Conservation (phyloP, 352 stramenopile genomes). For the Phytophthora quininea region DNA sequence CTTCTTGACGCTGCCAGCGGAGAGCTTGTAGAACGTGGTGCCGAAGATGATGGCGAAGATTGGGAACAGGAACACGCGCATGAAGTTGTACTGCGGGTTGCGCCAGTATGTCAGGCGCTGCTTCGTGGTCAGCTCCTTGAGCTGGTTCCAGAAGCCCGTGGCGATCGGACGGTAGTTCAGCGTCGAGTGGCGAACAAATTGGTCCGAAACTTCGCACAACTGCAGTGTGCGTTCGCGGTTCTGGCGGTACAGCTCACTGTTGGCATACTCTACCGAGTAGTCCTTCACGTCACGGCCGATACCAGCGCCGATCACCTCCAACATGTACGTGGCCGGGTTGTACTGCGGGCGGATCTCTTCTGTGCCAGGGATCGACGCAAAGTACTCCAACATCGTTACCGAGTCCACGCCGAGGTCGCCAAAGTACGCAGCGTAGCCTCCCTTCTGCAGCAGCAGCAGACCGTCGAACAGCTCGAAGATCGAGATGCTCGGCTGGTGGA, state of each 20-base stretch:
- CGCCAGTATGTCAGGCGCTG: conserved; percentile 60
- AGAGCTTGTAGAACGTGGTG: conserved; percentile 62
- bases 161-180: conserved; percentile 54
- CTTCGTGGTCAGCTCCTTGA: conserved; percentile 40
- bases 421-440: conserved; percentile 78
- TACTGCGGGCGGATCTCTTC: conserved; percentile 71
- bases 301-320: conserved; percentile 82
- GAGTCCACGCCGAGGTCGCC: conserved; percentile 85
- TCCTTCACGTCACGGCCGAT: conserved; percentile 59
- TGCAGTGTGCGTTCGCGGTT: conserved; percentile 33
- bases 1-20: conserved; percentile 26
- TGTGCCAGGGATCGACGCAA: conserved; percentile 78
- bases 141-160: conserved; percentile 49
- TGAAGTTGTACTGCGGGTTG: conserved; percentile 61
- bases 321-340: conserved; percentile 92
- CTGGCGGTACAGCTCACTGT: conserved; percentile 36
- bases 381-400: conserved; percentile 87
- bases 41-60: conserved; percentile 62
- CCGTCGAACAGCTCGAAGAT: conserved; percentile 94
- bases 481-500: conserved; percentile 63
- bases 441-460: conserved; percentile 82
- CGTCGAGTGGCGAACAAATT: conserved; percentile 50
- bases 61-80: conserved; percentile 58
- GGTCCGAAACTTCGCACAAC: conserved; percentile 26
- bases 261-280: conserved; percentile 57